A percentile compares a stretch with the other conserved stretches of the same genome.
These are phyloP conservation scores for Apiotrichum gamsii DNA, from an alignment of 1,284 basidiomycete species.

Conservation along the genomic window DNA sequence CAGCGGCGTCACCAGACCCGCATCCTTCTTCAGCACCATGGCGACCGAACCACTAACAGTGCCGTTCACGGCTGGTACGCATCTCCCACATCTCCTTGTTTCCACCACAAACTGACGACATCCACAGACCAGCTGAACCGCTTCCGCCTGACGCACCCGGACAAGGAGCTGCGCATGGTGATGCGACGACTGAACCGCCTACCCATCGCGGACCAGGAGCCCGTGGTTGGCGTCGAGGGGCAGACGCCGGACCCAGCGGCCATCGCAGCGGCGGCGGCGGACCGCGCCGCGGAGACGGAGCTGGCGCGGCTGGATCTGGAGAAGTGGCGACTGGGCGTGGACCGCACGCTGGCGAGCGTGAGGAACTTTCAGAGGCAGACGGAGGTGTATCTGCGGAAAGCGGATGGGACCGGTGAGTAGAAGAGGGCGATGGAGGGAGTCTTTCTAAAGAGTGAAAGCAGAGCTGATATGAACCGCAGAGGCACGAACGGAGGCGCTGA, in stretches of 20 bases:
- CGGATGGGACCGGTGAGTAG: conserved; percentile 32
- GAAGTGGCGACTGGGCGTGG: conserved; percentile 32
- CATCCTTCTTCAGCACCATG: neutral
- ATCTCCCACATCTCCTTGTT: neutral
- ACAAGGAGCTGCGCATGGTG: conserved; percentile 33
- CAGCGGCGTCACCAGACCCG: too few species aligned
- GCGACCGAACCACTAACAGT: neutral
- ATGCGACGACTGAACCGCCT: conserved; percentile 31
- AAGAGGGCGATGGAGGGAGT: neutral
- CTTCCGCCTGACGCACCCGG: conserved; percentile 37
- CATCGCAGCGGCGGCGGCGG: neutral
- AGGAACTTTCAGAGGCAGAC: conserved; percentile 31
- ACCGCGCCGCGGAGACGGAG: conserved; percentile 21
- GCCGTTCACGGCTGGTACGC: conserved; percentile 4
- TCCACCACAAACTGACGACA: conserved; percentile 2
- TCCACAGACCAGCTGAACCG: conserved; percentile 36
- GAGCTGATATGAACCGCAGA: conserved; percentile 2
- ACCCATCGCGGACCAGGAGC: conserved; percentile 10
- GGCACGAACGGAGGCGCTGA: conserved; percentile 20
- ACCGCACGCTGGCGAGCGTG: conserved; percentile 32
- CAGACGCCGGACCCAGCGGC: neutral
- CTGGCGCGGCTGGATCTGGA: conserved; percentile 29
- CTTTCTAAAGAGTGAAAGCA: neutral
- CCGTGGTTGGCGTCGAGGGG: neutral
- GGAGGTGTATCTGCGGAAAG: conserved; percentile 20